Evolutionary conservation across 768 basidiomycete species (phyloP), one percentile per base, ranked within the genome.

Genomic region (Boletus patriciae): DNA sequence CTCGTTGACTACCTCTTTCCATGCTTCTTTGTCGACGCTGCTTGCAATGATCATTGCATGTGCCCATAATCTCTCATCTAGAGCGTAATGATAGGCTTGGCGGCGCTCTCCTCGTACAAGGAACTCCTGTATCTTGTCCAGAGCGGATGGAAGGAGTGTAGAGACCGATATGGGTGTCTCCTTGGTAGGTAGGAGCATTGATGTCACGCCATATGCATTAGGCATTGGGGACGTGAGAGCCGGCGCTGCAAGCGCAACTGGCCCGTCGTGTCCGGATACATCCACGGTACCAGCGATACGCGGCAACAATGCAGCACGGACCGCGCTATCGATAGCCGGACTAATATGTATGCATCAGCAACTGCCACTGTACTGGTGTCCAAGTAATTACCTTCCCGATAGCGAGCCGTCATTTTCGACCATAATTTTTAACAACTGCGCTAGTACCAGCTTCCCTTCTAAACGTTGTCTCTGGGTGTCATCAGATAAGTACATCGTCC

Each of bases 21-120:
- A 98, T 3, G 91, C 80, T 29, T 97, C 94, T 63, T 90, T 92
- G 70, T 96, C 96, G 50, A 97, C 82, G 53, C 90, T 88, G 65
- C 91, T 95, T 11, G 96, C 86, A 60, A 99, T 94, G 53, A 98
- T 73, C 83, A 98, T 85, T 3, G 97, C 96, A 71, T 99, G 97
- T 1, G 92, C 86, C 95, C 96, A 99, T 41, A 98, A 72, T 65
- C 83, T 88, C 71, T 94, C 83, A 56, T 95, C 90, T 42, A 92
- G 78, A 3, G 97, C 96, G 69, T 85, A 94, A 55, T 86, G 85
- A 68, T 90, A 94, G 1, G 97, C 97, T 60, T 87, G 84, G 21
- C 83, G 84, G 36, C 92, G 87, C 64, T 97, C 87, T 16, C 96
- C 97, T 55, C 84, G 83, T 11, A 94, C 72, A 16, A 99, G 80